phyloP scores from a whole-genome alignment of 1,139 yeast species.

The Lizanozyma gosingica region DNA sequence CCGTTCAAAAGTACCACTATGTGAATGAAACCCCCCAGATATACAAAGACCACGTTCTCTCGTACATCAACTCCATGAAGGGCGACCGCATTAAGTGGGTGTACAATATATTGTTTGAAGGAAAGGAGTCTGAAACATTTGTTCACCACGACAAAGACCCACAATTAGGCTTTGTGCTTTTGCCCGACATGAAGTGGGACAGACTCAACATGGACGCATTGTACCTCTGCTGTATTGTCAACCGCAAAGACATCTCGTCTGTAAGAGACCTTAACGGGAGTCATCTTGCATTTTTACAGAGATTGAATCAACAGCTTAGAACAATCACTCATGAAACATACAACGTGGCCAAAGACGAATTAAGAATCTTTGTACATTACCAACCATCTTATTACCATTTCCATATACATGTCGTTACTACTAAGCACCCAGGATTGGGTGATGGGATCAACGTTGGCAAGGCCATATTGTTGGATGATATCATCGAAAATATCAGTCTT shows the following conservation, averaged over 20 bases:
- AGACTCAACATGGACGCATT: conserved; percentile 57
- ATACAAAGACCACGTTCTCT: conserved; percentile 53
- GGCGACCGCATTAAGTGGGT: conserved; percentile 89
- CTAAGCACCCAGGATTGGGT: conserved; percentile 64
- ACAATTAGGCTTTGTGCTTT: conserved; percentile 46
- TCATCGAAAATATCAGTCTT: conserved; percentile 59
- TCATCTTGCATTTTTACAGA: conserved; percentile 51
- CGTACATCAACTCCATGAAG: conserved; percentile 69
- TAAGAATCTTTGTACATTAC: conserved; percentile 76
- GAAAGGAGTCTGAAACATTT: conserved; percentile 78
- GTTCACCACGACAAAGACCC: conserved; percentile 53
- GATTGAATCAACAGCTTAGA: conserved; percentile 36
- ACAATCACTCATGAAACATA: conserved; percentile 39
- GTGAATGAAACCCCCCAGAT: conserved; percentile 75
- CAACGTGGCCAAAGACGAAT: conserved; percentile 37
- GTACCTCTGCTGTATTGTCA: conserved; percentile 73
- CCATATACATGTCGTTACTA: conserved; percentile 84
- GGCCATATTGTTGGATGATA: conserved; percentile 73
- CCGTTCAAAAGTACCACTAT: conserved; percentile 47
- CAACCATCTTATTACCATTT: conserved; percentile 96
- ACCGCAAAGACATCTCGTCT: conserved; percentile 60
- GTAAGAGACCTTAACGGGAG: conserved; percentile 57
- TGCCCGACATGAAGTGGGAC: conserved; percentile 95
- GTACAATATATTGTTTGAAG: conserved; percentile 68
- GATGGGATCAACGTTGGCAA: conserved; percentile 69